Evolutionary conservation across 805 yeast genomes (phyloP), one percentile per base, ranked within the genome.

Genomic region (Yueomyces sinensis): DNA sequence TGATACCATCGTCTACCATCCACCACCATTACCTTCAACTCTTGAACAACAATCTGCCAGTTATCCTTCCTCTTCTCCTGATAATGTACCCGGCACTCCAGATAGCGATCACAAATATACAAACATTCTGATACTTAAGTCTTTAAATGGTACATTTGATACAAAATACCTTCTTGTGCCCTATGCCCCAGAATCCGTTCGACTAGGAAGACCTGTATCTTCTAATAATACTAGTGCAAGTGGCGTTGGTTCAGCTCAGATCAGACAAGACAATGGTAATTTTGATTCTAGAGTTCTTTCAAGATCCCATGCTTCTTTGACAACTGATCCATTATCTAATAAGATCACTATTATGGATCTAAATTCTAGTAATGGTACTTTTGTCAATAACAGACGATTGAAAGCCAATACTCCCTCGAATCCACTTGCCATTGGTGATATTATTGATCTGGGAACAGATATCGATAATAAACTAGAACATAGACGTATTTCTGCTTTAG

Each of bases 251-350:
- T 25, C 25, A 16, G 24, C 41, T 9, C 58, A 59, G 19, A 74
- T 76, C 0, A 54, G 61, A 16, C 55, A 76, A 2, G 74, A 79
- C 19, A 89, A 87, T 52, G 96, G 95, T 1, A 84, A 69, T 50
- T 87, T 87, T 50, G 95, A 87, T 58, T 82, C 94, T 14, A 64
- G 95, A 22, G 96, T 89, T n/a, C 68, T 87, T 32, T 76, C 89
- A 15, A 62, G 97, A 42, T 87, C 81, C 49, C 97, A 87, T 58
- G 97, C 97, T 0, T 87, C 81, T 46, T 61, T 87, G 40, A 82
- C 71, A 62, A 70, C 83, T 16, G 86, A 81, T 42, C 63, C 70
- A 15, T 54, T 51, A 20, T 56, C 60, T 13, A 82, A 83, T 4
- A 66, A 65, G 37, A 65, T 89, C 17, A 82, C 66, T 66, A 66